Evolutionary conservation across 2,329 filamentous ascomycete species (phyloP).

Genomic region (Penicillium expansum): DNA sequence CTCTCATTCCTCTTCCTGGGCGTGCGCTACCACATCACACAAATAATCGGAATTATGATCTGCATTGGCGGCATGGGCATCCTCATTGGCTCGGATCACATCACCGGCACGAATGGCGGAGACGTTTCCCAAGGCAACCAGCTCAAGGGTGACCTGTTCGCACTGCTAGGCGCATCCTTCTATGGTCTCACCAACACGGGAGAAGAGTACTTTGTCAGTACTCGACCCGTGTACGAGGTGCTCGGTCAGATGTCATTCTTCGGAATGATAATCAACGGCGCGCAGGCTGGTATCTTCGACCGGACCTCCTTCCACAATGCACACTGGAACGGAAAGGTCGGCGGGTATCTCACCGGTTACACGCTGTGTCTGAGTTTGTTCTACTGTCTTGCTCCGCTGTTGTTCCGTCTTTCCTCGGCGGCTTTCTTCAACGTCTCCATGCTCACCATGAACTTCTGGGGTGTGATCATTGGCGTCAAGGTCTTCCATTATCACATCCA

Average conservation of each 20-base stretch:
- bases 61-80: slow-evolving; percentile 90
- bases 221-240: slow-evolving; percentile 86
- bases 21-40: slow-evolving; percentile 85
- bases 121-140: slow-evolving; percentile 58
- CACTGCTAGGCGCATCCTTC: slow-evolving; percentile 79
- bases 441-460: slow-evolving; percentile 95
- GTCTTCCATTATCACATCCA: slow-evolving; percentile 80
- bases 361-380: slow-evolving; percentile 80
- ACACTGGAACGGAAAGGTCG: slow-evolving; percentile 65
- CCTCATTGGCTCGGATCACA: slow-evolving; percentile 81
- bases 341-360: slow-evolving; percentile 84
- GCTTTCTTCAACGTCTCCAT: slow-evolving; percentile 97
- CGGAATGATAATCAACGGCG: slow-evolving; percentile 85
- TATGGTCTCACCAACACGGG: slow-evolving; percentile 90
- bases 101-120: slow-evolving; percentile 70
- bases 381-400: slow-evolving; percentile 80
- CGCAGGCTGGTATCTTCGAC: slow-evolving; percentile 90
- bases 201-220: slow-evolving; percentile 90
- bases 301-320: slow-evolving; percentile 65
- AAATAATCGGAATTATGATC: slow-evolving; percentile 82
- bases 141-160: slow-evolving; percentile 90
- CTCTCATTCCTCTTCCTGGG: slow-evolving; percentile 78
- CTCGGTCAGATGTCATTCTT: slow-evolving; percentile 87
- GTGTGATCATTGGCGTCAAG: slow-evolving; percentile 83
- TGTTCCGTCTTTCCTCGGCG: slow-evolving; percentile 85